Conservation (phyloP, 2,329 filamentous ascomycete genomes). For the Drechslerella dactyloides region DNA sequence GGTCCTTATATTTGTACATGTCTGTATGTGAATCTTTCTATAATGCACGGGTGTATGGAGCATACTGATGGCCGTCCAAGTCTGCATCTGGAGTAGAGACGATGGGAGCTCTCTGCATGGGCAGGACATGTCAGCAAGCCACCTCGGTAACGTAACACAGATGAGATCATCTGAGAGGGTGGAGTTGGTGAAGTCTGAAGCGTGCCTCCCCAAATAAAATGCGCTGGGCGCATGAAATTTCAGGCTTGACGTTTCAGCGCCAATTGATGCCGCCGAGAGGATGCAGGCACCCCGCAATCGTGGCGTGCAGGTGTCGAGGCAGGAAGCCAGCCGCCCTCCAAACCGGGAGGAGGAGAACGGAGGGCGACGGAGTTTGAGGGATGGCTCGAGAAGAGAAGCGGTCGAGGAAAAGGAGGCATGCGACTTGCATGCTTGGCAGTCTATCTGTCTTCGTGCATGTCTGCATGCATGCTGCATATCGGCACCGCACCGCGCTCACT, state of each 20-base stretch:
- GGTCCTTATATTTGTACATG: conserved; percentile 1
- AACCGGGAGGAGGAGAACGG: neutral
- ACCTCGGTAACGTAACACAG: conserved; percentile 6
- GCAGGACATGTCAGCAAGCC: conserved; percentile 6
- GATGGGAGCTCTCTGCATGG: neutral
- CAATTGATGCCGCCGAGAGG: conserved; percentile 5
- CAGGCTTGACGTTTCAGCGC: conserved; percentile 36
- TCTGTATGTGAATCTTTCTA: no score
- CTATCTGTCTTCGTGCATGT: no score
- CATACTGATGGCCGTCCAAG: neutral
- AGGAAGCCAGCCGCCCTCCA: conserved; percentile 1
- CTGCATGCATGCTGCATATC: conserved; percentile 1
- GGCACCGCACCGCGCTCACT: neutral
- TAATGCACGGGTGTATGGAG: conserved; percentile 1
- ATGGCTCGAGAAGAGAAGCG: neutral
- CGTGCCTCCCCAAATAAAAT: neutral
- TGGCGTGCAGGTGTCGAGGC: conserved; percentile 26
- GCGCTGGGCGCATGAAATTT: neutral
- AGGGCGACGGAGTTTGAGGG: conserved; percentile 2
- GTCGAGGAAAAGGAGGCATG: conserved; percentile 1
- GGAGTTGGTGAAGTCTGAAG: neutral
- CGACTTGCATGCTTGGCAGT: neutral
- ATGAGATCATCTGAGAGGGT: conserved; percentile 1
- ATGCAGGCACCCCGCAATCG: conserved; percentile 40
- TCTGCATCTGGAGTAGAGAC: neutral